Conservation (phyloP, 1,284 basidiomycete species). For the Melampsora occidentalis region DNA sequence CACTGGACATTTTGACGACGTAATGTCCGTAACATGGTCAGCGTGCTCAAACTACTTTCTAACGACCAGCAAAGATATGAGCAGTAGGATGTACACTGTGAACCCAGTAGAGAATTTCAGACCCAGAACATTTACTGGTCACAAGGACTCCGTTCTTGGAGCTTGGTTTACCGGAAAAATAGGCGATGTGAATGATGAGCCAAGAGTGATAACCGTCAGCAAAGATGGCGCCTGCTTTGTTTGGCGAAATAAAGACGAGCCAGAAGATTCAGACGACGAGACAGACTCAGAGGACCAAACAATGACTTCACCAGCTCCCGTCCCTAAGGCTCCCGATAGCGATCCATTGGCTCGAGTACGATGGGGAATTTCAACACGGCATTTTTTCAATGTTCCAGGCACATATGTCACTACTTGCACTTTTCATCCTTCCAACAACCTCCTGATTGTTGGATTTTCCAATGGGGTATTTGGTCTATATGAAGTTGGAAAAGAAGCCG, state of each 20-base stretch:
- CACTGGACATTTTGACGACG: slow-evolving; percentile 93
- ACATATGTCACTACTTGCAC: slow-evolving; percentile 86
- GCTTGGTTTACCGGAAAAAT: slow-evolving; percentile 87
- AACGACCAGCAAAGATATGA: slow-evolving; percentile 94
- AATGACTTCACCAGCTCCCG: slow-evolving; percentile 55
- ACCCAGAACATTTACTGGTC: slow-evolving; percentile 95
- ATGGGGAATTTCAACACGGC: slow-evolving; percentile 83
- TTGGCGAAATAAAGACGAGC: slow-evolving; percentile 73
- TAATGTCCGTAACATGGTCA: slow-evolving; percentile 85
- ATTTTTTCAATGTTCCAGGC: slow-evolving; percentile 87
- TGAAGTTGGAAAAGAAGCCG: slow-evolving; percentile 68
- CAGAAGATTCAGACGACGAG: slow-evolving; percentile 55
- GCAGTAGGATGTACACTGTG: slow-evolving; percentile 85
- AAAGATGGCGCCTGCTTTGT: slow-evolving; percentile 93
- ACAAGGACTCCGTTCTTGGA: slow-evolving; percentile 78
- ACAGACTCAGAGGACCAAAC: slow-evolving; percentile 60
- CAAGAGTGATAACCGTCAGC: slow-evolving; percentile 66
- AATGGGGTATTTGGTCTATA: slow-evolving; percentile 92
- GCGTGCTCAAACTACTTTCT: slow-evolving; percentile 89
- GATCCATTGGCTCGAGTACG: slow-evolving; percentile 73
- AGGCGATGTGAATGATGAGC: slow-evolving; percentile 62
- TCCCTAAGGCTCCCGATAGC: slow-evolving; percentile 53
- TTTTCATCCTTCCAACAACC: slow-evolving; percentile 78
- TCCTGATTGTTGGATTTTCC: slow-evolving; percentile 91
- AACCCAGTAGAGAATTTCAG: slow-evolving; percentile 87